Evolutionary conservation across 1,139 yeast genomes (phyloP).

Genomic region (Nakaseomyces delphensis): DNA sequence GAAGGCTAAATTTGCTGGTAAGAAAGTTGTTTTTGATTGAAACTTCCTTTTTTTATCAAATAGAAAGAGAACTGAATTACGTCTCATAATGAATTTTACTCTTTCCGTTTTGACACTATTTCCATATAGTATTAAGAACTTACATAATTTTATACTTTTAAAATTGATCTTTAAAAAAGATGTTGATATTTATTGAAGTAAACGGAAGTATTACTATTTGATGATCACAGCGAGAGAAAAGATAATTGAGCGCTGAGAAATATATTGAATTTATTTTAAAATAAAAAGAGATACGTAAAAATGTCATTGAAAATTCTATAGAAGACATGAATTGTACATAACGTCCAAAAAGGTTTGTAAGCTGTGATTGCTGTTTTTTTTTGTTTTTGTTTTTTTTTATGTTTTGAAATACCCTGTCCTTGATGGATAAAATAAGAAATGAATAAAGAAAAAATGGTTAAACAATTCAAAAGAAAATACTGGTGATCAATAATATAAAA

Average conservation of each 20-base stretch:
- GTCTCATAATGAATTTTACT: no score
- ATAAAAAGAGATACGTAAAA: neutral
- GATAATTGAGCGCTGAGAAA: no score
- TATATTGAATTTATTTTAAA: constrained; percentile 1
- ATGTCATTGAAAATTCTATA: constrained; percentile 5
- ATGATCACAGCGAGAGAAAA: no score
- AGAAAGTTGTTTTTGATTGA: constrained; percentile 59
- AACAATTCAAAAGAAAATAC: neutral
- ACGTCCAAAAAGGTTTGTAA: neutral
- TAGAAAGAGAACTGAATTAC: no score
- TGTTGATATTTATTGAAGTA: no score
- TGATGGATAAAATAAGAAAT: neutral
- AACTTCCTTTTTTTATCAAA: no score
- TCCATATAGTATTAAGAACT: no score
- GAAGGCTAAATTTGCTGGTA: constrained; percentile 69
- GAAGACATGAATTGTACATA: constrained; percentile 1
- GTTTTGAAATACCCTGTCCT: neutral
- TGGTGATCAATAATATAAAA: neutral
- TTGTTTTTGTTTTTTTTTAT: no score
- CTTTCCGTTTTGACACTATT: no score
- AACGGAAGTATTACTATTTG: no score
- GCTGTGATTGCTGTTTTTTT: neutral
- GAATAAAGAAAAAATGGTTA: neutral
- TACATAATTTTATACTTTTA: no score
- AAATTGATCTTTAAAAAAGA: no score